phyloP scores from a whole-genome alignment of 2,329 filamentous ascomycete species.

The Trichocomaceae sp. region DNA sequence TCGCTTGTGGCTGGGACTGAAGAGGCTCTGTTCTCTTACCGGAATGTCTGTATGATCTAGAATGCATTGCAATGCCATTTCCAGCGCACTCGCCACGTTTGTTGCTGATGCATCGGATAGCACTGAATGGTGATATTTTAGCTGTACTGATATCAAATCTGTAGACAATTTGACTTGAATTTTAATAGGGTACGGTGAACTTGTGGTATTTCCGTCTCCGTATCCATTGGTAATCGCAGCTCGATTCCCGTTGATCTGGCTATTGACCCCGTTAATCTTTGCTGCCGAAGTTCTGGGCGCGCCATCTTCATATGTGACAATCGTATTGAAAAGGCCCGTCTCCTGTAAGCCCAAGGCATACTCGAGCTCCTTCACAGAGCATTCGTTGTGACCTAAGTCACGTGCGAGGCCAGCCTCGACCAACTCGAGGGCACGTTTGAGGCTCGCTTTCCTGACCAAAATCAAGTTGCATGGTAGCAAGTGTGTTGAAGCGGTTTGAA shows the following conservation, averaged over 20 bases:
- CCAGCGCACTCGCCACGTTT: background rate
- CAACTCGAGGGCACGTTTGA: slow-evolving; percentile 23
- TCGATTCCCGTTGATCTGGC: background rate
- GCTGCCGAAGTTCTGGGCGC: background rate
- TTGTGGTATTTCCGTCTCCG: background rate
- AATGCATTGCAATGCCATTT: background rate
- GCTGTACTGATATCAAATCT: background rate
- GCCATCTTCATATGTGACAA: background rate
- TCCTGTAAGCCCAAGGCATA: background rate
- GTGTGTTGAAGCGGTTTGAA: slow-evolving; percentile 34
- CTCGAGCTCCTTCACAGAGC: slow-evolving; percentile 42
- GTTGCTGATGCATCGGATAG: background rate
- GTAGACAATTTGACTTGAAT: background rate
- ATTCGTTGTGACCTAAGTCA: slow-evolving; percentile 43
- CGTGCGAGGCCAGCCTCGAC: slow-evolving; percentile 26
- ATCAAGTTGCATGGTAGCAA: slow-evolving; percentile 32
- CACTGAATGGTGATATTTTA: background rate
- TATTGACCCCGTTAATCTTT: background rate
- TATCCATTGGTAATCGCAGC: background rate
- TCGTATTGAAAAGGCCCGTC: background rate
- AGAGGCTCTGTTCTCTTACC: background rate
- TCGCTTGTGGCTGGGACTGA: background rate
- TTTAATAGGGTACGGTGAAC: background rate
- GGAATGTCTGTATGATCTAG: background rate
- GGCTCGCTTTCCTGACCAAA: slow-evolving; percentile 22